Evolutionary conservation across 169 alveolate species (phyloP), one percentile per base, ranked within the genome.

Genomic region (Plasmodium chabaudi): DNA sequence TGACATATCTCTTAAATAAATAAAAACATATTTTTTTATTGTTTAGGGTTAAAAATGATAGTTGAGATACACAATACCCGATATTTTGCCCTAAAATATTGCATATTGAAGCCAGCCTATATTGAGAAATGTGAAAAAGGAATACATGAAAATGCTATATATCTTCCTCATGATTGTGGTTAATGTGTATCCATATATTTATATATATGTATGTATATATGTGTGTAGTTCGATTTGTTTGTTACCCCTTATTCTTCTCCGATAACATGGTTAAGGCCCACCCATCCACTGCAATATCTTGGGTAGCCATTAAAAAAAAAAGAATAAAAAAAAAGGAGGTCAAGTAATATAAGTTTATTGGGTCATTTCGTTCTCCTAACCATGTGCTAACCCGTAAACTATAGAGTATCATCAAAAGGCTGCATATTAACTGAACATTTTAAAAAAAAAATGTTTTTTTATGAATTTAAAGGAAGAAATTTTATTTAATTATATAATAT

Each of bases 241-340:
- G 15, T 49, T 79, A 95, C 59, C 96, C 89, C 17, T 67, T 86
- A 86, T 95, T 94, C 59, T 93, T 93, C 46, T 88, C 93, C 12
- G 96, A 71, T 9, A 98, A 95, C 88, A 97, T 93, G 17, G 97
- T 96, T 46, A 98, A 73, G 12, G 99, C 99, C 99, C 99, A 98
- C 13, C 99, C 98, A 71, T 98, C 99, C 27, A 98, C 99, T 9
- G 98, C 99, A 64, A 97, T 97, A 87, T 98, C 99, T 91, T 97
- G 98, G 10, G 98, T 96, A 17, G 98, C 98, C 95, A 95, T 94
- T 74, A 95, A 93, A 61, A 96, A 91, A 91, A 88, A 91, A 0
- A 94, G 89, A 25, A 75, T 51, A 15, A 88, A 72, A 88, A 94
- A 94, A 74, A 77, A 94, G n/a, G 68, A 23, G 21, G 87, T 55